Percentiles rank a stretch among this genome's conserved stretches.
phyloP scores from a whole-genome alignment of 257 asterid genomes.

The Parsonsia alboflavescens region DNA sequence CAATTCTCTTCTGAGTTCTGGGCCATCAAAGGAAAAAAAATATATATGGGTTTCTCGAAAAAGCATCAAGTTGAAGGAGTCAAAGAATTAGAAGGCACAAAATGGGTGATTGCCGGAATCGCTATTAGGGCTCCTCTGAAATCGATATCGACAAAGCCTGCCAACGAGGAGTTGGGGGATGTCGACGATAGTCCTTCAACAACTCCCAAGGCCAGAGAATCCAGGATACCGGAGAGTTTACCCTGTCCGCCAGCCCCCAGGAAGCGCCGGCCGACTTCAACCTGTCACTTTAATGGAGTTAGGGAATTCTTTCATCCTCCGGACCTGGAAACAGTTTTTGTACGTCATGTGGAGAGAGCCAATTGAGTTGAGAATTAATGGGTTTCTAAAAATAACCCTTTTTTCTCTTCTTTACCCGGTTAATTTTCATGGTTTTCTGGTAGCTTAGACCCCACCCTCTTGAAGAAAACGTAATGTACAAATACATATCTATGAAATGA shows the following conservation, averaged over 20 bases:
- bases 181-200: constrained; percentile 38
- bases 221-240: constrained; percentile 57
- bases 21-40: not conserved
- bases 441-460: constrained; percentile 8
- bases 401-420: no score
- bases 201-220: constrained; percentile 74
- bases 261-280: constrained; percentile 60
- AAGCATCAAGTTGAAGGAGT: constrained; percentile 45
- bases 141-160: constrained; percentile 41
- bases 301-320: constrained; percentile 72
- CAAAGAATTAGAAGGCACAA: constrained; percentile 45
- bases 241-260: constrained; percentile 84
- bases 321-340: constrained; percentile 71
- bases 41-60: constrained; percentile 53
- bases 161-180: constrained; percentile 30
- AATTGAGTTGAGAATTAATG: constrained; percentile 21
- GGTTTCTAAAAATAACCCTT: not conserved
- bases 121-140: constrained; percentile 53
- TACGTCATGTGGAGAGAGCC: constrained; percentile 58
- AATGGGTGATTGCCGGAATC: constrained; percentile 69
- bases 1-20: not conserved
- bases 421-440: not conserved
- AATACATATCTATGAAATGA: constrained; percentile 17
- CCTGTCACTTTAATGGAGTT: constrained; percentile 46
- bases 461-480: constrained; percentile 17